Conservation (phyloP, 768 basidiomycete species). For the Pholiota molesta region DNA sequence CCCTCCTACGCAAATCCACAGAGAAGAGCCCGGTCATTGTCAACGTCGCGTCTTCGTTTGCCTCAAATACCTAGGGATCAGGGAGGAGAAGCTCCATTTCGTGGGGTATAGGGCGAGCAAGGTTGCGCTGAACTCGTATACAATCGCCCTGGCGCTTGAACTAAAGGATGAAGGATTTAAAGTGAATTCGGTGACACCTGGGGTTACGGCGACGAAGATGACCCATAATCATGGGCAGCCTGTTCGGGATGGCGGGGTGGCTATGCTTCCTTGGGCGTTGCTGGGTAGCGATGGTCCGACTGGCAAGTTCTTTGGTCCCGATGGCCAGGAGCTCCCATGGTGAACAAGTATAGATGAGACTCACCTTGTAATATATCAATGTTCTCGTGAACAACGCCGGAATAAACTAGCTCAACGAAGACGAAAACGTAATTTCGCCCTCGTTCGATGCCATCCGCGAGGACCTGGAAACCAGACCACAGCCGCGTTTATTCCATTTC, state of each 20-base stretch:
- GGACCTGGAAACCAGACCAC: slow-evolving; percentile 46
- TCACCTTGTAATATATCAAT: neutral
- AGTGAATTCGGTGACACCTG: neutral
- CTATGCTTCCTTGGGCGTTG: neutral
- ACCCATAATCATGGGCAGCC: neutral
- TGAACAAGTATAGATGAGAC: neutral
- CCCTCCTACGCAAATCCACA: slow-evolving; percentile 38
- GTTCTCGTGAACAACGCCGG: no score
- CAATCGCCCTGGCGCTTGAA: slow-evolving; percentile 43
- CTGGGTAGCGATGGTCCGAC: neutral
- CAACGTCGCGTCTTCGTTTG: slow-evolving; percentile 46
- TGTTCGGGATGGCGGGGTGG: neutral
- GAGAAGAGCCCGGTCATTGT: slow-evolving; percentile 35
- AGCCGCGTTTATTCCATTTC: slow-evolving; percentile 42
- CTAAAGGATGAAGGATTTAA: neutral
- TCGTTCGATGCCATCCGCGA: slow-evolving; percentile 35
- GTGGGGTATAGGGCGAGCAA: slow-evolving; percentile 71
- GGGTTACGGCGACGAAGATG: neutral
- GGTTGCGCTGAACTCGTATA: slow-evolving; percentile 65
- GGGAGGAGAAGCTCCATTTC: slow-evolving; percentile 31
- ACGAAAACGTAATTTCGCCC: no score
- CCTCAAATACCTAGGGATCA: slow-evolving; percentile 41
- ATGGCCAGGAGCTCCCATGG: neutral
- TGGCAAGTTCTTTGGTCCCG: neutral
- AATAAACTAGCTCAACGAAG: no score